Conservation (phyloP, 2,329 filamentous ascomycete genomes). For the Trematosphaeria pertusa region DNA sequence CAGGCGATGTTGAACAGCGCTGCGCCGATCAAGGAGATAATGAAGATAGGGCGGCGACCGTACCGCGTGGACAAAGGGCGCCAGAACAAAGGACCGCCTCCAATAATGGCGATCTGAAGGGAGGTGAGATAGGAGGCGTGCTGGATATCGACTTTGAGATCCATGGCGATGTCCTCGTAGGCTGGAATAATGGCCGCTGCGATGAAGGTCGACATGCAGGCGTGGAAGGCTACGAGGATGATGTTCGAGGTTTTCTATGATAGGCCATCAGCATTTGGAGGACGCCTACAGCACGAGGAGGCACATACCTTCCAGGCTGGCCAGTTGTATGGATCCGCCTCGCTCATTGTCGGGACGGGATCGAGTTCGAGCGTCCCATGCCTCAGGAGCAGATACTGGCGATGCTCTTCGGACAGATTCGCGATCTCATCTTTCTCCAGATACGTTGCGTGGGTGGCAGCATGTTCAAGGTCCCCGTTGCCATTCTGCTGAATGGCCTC, state of each 20-base stretch:
- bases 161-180: slow-evolving; percentile 60
- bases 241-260: slow-evolving; percentile 61
- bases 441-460: slow-evolving; percentile 37
- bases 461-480: slow-evolving; percentile 31
- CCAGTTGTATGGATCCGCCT: slow-evolving; percentile 65
- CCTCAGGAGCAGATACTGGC: slow-evolving; percentile 58
- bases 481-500: slow-evolving; percentile 12
- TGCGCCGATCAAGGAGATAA: slow-evolving; percentile 58
- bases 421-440: slow-evolving; percentile 34
- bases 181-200: slow-evolving; percentile 63
- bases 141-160: slow-evolving; percentile 58
- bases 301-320: slow-evolving; percentile 55
- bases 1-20: slow-evolving; percentile 62
- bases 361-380: slow-evolving; percentile 64
- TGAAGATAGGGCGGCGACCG: slow-evolving; percentile 62
- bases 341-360: slow-evolving; percentile 58
- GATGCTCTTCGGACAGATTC: slow-evolving; percentile 52
- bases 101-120: slow-evolving; percentile 62
- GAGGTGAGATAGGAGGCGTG: slow-evolving; percentile 62
- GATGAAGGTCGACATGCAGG: slow-evolving; percentile 64
- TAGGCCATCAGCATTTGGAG: slow-evolving; percentile 8
- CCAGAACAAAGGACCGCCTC: slow-evolving; percentile 64
- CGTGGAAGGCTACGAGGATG: slow-evolving; percentile 63
- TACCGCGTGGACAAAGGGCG: slow-evolving; percentile 61
- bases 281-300: no score